Evolutionary conservation across 345 rosid genomes (phyloP).

Genomic region (Citrus cavaleriei): DNA sequence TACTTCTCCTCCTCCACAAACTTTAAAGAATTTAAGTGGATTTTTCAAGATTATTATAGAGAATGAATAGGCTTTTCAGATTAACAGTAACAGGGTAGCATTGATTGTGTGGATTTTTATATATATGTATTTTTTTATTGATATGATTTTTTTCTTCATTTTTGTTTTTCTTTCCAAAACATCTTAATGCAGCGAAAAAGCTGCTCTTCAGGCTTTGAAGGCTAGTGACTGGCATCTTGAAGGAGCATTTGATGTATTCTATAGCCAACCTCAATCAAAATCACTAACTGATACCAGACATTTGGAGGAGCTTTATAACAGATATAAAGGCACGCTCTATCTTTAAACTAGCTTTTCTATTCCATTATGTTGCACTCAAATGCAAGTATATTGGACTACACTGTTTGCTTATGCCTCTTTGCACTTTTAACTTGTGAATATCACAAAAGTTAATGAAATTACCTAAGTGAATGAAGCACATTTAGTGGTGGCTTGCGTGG

Average conservation of each 20-base stretch:
- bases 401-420: neutral
- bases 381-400: neutral
- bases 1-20: neutral
- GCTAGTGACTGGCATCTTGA: slow-evolving; percentile 95
- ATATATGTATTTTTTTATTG: neutral
- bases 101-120: neutral
- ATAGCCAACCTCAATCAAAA: slow-evolving; percentile 77
- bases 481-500: neutral
- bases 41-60: neutral
- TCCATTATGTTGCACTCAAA: neutral
- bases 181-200: slow-evolving; percentile 66
- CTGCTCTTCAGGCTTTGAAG: slow-evolving; percentile 80
- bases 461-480: neutral
- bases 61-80: neutral
- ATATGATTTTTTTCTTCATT: neutral
- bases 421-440: neutral
- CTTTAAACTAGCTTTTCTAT: neutral
- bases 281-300: slow-evolving; percentile 65
- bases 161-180: neutral
- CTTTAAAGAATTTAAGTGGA: neutral
- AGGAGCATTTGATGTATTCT: slow-evolving; percentile 91
- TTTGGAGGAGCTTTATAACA: slow-evolving; percentile 90
- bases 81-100: neutral
- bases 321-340: slow-evolving; percentile 71
- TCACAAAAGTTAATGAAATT: no score